Percentiles rank a stretch among this genome's conserved stretches.
These are phyloP conservation scores for Alternaria burnsii DNA, from an alignment of 2,329 filamentous ascomycete species.

Conservation along the genomic window DNA sequence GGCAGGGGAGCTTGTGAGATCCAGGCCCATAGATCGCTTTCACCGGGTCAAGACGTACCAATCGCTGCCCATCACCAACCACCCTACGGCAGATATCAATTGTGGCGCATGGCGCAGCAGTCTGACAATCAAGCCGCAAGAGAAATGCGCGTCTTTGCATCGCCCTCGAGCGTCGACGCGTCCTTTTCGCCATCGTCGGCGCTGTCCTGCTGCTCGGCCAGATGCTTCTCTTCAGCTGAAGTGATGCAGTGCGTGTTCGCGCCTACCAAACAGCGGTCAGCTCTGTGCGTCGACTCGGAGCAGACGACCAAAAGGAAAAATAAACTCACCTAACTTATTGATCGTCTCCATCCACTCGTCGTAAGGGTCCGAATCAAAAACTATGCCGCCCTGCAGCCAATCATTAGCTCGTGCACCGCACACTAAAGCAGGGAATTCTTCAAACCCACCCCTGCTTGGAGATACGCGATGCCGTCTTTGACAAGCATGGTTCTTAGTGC, in stretches of 20 bases:
- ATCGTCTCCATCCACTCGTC: conserved; percentile 97
- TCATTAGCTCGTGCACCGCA: conserved; percentile 25
- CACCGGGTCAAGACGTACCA: conserved; percentile 7
- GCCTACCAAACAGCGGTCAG: conserved; percentile 40
- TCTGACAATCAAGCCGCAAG: conserved; percentile 38
- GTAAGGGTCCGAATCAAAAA: conserved; percentile 79
- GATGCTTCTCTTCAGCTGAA: conserved; percentile 77
- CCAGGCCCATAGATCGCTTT: conserved; percentile 4
- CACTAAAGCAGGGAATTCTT: conserved; percentile 27
- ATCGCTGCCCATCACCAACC: conserved; percentile 7
- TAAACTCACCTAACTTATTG: conserved; percentile 78
- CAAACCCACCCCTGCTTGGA: conserved; percentile 83
- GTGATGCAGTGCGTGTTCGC: conserved; percentile 90
- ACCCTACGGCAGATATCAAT: background rate
- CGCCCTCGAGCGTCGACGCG: conserved; percentile 18
- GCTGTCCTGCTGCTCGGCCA: conserved; percentile 54
- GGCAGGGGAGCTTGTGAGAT: conserved; percentile 3
- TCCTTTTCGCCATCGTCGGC: conserved; percentile 21
- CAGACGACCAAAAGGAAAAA: conserved; percentile 6
- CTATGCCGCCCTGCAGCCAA: conserved; percentile 45
- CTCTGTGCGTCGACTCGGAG: conserved; percentile 11
- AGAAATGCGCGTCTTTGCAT: conserved; percentile 36
- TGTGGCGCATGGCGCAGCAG: conserved; percentile 30
- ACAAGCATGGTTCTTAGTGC: conserved; percentile 91
- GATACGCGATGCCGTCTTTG: conserved; percentile 89